Evolutionary conservation across 73 alveolate species (phyloP), one percentile per base, ranked within the genome.

Genomic region (Blepharisma japonicum): DNA sequence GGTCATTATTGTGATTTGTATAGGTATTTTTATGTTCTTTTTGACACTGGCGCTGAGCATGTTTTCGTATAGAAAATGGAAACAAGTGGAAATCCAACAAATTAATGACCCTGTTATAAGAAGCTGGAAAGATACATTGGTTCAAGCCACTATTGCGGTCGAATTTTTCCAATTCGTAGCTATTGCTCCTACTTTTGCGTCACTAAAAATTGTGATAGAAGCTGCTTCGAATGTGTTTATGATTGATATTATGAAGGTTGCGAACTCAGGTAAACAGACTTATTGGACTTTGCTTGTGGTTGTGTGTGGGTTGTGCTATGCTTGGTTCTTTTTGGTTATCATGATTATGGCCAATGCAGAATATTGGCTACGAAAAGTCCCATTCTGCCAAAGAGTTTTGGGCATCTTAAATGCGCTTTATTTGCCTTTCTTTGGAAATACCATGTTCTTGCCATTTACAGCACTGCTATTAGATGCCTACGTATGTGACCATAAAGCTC

Each of bases 351-450:
- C 46, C 11, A 70, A 70, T 45, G 80, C 32, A 38, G 80, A 70
- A 45, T 21, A 70, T 4, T 70, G 80, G 80, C 66, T 70, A 0
- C 11, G 46, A 18, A 25, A 70, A 9, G 56, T 70, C 14, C 56
- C 56, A 18, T n/a, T 47, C 9, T 45, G 68, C 5, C 11, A 70
- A 25, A 23, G 66, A 25, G 42, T 70, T 25, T 7, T 70, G 27
- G 11, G 32, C 2, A 23, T 47, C 32, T n/a, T 70, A 38, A 70
- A 70, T 45, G 21, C 80, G n/a, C 47, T 70, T 45, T 45, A 14
- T 45, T 25, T 70, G 71, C 80, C 80, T 25, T 70, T 70, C 45
- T 70, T 14, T 45, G 80, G 80, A 70, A 70, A 70, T 45, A 70
- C 80, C n/a, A 14, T 39, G 21, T 70, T 70, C 27, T 45, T 70